A percentile compares a stretch with the other conserved stretches of the same genome.
Conservation (phyloP, 345 rosid species). For the Boechera stricta region DNA sequence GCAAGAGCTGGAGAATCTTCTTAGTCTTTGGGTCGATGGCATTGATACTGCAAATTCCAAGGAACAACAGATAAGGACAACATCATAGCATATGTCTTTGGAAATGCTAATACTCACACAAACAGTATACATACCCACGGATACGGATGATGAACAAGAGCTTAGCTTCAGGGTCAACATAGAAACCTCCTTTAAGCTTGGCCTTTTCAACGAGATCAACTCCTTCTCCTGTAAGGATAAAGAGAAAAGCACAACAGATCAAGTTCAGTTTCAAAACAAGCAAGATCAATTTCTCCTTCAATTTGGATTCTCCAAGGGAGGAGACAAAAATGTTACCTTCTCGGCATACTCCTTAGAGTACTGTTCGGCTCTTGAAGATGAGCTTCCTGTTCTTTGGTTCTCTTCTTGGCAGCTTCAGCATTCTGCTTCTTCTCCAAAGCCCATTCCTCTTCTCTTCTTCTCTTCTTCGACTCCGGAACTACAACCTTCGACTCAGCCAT, state of each 20-base stretch:
- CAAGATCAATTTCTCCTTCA: neutral
- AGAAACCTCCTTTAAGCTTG: slow-evolving; percentile 83
- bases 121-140: slow-evolving; percentile 59
- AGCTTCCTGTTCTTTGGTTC: slow-evolving; percentile 64
- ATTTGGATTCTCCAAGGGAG: neutral
- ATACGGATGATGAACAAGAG: slow-evolving; percentile 80
- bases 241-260: neutral
- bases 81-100: neutral
- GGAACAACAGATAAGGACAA: neutral
- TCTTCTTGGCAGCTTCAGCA: slow-evolving; percentile 56
- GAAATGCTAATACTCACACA: neutral
- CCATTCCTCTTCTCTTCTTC: slow-evolving; percentile 73
- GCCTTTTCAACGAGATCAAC: slow-evolving; percentile 76
- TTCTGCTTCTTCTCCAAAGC: slow-evolving; percentile 59
- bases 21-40: slow-evolving; percentile 88
- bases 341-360: slow-evolving; percentile 65
- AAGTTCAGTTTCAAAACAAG: neutral
- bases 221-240: slow-evolving; percentile 56
- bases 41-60: slow-evolving; percentile 62
- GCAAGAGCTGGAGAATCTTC: slow-evolving; percentile 91
- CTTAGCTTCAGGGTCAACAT: slow-evolving; percentile 91
- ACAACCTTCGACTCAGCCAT: slow-evolving; percentile 48
- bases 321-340: slow-evolving; percentile 46
- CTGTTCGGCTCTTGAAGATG: slow-evolving; percentile 62
- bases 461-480: slow-evolving; percentile 90